Base-by-base conservation (phyloP, 2,329 filamentous ascomycete genomes). In the Claviceps pazoutovae region DNA sequence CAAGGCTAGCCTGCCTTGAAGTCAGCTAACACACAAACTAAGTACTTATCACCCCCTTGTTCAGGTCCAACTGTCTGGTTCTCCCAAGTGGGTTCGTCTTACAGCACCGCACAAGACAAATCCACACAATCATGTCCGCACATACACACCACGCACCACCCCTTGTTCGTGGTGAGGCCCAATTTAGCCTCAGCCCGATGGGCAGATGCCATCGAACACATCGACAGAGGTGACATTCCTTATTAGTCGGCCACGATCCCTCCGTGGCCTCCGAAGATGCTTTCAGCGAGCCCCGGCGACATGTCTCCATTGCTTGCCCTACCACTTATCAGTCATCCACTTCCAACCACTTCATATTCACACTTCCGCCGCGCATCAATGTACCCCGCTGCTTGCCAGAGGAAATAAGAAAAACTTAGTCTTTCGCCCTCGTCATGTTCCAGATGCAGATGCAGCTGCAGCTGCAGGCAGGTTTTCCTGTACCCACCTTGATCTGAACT, bases 111-210 rank as follows among this genome's bases (percentile, higher is more conserved):
- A 13, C 41, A 21, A 41, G 16, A 41, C 38, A n/a, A 8, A 41
- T 19, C 8, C 16, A n/a, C 6, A 21, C 16, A 21, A 9, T 13
- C 41, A 21, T 21, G 14, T 14, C 23, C 43, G 16, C 14, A 26
- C 43, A 45, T 23, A 30, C 43, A 26, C 13, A 45, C 21, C 14
- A 46, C 23, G 7, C 43, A 21, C 6, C 14, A 17, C 48, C 41
- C 48, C 48, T 50, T 50, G 48, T 45, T 50, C 48, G 39, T 50
- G 48, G 44, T n/a, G 23, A 45, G 41, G 30, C 38, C 39, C 48
- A 44, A 49, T 26, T 30, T 19, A 50, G 41, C 37, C 39, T 30
- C 23, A 44, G 37, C 14, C 38, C n/a, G 48, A 37, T 44, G 14
- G 37, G 23, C 14, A 37, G 47, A 43, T 42, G 47, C 16, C 47